Conservation (phyloP, 2,329 filamentous ascomycete genomes). For the Phialophora macrospora region DNA sequence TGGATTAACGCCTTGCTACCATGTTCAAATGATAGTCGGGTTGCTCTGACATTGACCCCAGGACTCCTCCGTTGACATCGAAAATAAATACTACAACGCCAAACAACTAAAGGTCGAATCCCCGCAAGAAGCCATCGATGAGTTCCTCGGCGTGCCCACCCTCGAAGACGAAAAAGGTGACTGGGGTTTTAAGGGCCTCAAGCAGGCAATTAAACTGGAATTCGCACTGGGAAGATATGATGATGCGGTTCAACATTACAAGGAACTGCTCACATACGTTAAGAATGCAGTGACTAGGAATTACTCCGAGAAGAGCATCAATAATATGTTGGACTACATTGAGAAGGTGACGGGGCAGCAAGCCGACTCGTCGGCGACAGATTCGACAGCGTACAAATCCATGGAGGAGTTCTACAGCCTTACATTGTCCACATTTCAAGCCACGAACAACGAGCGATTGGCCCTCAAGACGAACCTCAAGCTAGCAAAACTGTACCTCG, state of each 20-base stretch:
- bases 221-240: slow-evolving; percentile 90
- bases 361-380: slow-evolving; percentile 53
- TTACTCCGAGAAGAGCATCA: slow-evolving; percentile 99
- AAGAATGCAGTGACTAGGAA: slow-evolving; percentile 96
- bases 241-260: slow-evolving; percentile 87
- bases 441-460: slow-evolving; percentile 93
- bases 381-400: slow-evolving; percentile 72
- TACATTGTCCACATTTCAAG: slow-evolving; percentile 93
- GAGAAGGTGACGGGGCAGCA: slow-evolving; percentile 69
- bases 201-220: slow-evolving; percentile 97
- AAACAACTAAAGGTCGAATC: slow-evolving; percentile 92
- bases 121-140: slow-evolving; percentile 84
- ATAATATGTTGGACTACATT: slow-evolving; percentile 98
- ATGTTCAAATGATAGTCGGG: slow-evolving; percentile 32
- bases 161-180: slow-evolving; percentile 92
- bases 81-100: slow-evolving; percentile 99
- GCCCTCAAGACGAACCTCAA: slow-evolving; percentile 99
- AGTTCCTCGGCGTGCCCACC: slow-evolving; percentile 86
- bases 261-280: slow-evolving; percentile 94
- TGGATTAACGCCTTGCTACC: background rate
- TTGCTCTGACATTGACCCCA: slow-evolving; percentile 72
- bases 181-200: slow-evolving; percentile 98
- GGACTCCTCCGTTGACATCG: slow-evolving; percentile 86
- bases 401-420: slow-evolving; percentile 96
- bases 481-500: slow-evolving; percentile 85